A percentile compares a stretch with the other conserved stretches of the same genome.
phyloP scores from a whole-genome alignment of 192 early-diverging fungal species.

The Paraglomus brasilianum region DNA sequence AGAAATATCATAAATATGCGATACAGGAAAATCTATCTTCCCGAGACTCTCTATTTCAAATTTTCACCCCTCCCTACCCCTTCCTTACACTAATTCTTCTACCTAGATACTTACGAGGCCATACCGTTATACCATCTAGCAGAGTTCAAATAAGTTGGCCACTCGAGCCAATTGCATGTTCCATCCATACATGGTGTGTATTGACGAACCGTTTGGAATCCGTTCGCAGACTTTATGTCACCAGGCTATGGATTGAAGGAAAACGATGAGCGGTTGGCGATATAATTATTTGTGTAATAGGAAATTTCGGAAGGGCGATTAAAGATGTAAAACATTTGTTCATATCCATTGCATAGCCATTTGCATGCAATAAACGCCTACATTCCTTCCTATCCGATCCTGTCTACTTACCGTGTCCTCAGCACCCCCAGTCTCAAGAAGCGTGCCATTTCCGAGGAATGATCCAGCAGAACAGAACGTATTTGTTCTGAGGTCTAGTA shows the following conservation, averaged over 20 bases:
- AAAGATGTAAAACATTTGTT: not conserved
- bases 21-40: too few species aligned
- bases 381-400: not conserved
- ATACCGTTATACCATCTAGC: constrained; percentile 46
- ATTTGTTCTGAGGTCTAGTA: constrained; percentile 50
- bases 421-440: constrained; percentile 55
- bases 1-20: constrained; percentile 43
- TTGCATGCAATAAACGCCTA: too few species aligned
- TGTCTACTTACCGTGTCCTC: constrained; percentile 29
- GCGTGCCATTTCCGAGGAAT: constrained; percentile 53
- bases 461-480: constrained; percentile 60
- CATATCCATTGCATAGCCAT: too few species aligned
- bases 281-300: not conserved
- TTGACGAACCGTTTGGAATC: constrained; percentile 48
- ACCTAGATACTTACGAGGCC: constrained; percentile 17
- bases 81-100: too few species aligned
- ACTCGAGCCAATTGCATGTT: constrained; percentile 49
- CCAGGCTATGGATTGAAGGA: too few species aligned
- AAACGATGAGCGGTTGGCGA: too few species aligned
- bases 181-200: constrained; percentile 48
- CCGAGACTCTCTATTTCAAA: too few species aligned
- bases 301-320: not conserved
- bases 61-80: too few species aligned
- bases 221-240: constrained; percentile 34
- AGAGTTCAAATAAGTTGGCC: constrained; percentile 30